Conservation (phyloP, 2,329 filamentous ascomycete genomes). For the Clarireedia homoeocarpa region DNA sequence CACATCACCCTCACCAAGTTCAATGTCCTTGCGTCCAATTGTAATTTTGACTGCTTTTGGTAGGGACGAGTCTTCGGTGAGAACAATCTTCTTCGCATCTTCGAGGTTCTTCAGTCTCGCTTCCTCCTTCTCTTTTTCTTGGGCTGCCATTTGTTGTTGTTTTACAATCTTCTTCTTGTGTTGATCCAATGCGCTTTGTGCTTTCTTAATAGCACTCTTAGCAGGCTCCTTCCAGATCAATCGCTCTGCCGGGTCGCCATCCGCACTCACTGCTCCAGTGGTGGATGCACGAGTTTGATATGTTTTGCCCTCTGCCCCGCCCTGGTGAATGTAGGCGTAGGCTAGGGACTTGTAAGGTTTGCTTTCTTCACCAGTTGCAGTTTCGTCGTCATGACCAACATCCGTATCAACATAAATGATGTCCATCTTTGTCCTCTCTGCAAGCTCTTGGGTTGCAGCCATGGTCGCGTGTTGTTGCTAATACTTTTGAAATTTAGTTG, state of each 20-base stretch:
- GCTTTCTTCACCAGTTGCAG: slow-evolving; percentile 59
- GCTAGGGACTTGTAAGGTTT: slow-evolving; percentile 76
- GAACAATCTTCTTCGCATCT: slow-evolving; percentile 71
- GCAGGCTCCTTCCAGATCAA: slow-evolving; percentile 73
- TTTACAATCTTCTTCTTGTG: slow-evolving; percentile 81
- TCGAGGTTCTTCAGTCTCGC: slow-evolving; percentile 64
- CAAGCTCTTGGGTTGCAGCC: slow-evolving; percentile 38
- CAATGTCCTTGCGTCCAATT: slow-evolving; percentile 61
- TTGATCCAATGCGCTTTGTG: slow-evolving; percentile 62
- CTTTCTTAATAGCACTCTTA: slow-evolving; percentile 83
- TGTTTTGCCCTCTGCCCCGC: slow-evolving; percentile 42
- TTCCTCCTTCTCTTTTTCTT: slow-evolving; percentile 65
- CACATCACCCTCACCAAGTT: slow-evolving; percentile 47
- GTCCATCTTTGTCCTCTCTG: slow-evolving; percentile 41
- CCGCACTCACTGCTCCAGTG: slow-evolving; percentile 50
- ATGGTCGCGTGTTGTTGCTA: slow-evolving; percentile 14
- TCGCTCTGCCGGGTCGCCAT: slow-evolving; percentile 55
- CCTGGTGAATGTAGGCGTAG: slow-evolving; percentile 66
- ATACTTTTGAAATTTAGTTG: not conserved
- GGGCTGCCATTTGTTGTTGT: slow-evolving; percentile 63
- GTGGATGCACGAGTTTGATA: slow-evolving; percentile 64
- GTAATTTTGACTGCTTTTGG: slow-evolving; percentile 69
- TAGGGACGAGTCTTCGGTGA: slow-evolving; percentile 62
- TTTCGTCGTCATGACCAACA: slow-evolving; percentile 61
- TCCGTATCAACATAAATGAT: slow-evolving; percentile 75